phyloP scores from a whole-genome alignment of 2,329 filamentous ascomycete species.

The Colletotrichum brevisporum region DNA sequence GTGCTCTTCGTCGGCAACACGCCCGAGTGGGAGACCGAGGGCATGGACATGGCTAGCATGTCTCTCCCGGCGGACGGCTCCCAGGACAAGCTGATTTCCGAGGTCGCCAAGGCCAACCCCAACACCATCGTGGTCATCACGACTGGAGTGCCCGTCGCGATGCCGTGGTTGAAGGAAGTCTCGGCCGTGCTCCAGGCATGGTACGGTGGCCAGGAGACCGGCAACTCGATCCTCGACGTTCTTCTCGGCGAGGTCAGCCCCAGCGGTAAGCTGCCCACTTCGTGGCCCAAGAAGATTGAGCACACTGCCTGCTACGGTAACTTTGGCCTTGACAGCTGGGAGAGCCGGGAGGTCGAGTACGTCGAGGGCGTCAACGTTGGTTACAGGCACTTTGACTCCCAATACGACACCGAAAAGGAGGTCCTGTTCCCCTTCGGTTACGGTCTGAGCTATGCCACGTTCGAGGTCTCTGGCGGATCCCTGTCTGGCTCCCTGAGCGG shows the following conservation, averaged over 20 bases:
- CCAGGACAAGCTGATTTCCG: constrained; percentile 71
- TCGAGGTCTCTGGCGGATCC: constrained; percentile 20
- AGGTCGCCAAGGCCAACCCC: constrained; percentile 69
- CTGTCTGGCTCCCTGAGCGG: too few relatives aligned
- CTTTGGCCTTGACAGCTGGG: constrained; percentile 64
- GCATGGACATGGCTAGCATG: constrained; percentile 77
- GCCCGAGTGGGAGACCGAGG: constrained; percentile 76
- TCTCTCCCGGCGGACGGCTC: constrained; percentile 70
- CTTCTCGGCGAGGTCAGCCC: constrained; percentile 75
- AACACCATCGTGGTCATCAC: constrained; percentile 74
- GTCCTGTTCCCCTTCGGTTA: constrained; percentile 77
- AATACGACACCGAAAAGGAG: constrained; percentile 56
- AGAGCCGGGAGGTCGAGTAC: constrained; percentile 64
- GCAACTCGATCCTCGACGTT: constrained; percentile 76
- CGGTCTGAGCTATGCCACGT: constrained; percentile 71
- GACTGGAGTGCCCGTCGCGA: constrained; percentile 71
- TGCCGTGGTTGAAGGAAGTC: constrained; percentile 68
- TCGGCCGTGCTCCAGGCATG: constrained; percentile 79
- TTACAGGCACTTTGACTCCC: constrained; percentile 76
- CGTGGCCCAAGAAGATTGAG: constrained; percentile 67
- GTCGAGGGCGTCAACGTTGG: constrained; percentile 78
- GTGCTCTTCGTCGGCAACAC: constrained; percentile 66
- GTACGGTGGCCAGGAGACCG: constrained; percentile 81
- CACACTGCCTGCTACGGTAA: constrained; percentile 6
- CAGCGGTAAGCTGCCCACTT: constrained; percentile 2